Base-by-base conservation (phyloP, 176 grass and related monocot species). In the Juncus inflexus region DNA sequence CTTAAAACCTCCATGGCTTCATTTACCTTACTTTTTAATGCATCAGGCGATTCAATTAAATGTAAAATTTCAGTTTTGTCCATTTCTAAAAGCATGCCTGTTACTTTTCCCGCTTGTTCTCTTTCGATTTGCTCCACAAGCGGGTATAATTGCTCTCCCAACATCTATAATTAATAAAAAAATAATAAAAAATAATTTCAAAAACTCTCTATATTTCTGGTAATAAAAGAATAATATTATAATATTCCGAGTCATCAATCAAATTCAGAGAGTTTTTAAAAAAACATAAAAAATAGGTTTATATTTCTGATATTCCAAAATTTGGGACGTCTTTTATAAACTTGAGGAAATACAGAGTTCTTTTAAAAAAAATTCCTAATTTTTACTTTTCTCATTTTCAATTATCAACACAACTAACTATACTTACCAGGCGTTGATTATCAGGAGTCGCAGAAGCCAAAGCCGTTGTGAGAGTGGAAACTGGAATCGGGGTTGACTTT, bases 51-150 rank as follows among this genome's bases (percentile, higher is more conserved):
- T 55, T 81, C 74, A 3, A 84, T 55, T 12, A 89, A 74, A 16
- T 81, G 40, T 0, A 84, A 45, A 3, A 84, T 70, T 35, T 81
- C 81, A 2, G 50, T 66, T 66, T 81, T 75, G 60, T 72, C 74
- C 78, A 89, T 80, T 63, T 89, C 86, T 0, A 84, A 66, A n/a
- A 84, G 54, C 86, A 89, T 89, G 6, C 81, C 81, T 2, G 78
- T 89, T 37, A 84, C 74, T 68, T 84, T 81, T 15, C 9, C 47
- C 47, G 81, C 62, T 0, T 81, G 39, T 3, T 54, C 60, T 15
- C 1, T 60, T 16, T 81, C 74, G 1, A 80, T 9, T 1, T 43
- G 41, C 52, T 81, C 64, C 0, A 81, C 78, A 47, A 78, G 64
- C 4, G 77, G 66, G 60, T 81, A 81, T 55, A 89, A 15, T 5